phyloP scores from a whole-genome alignment of 495 filamentous ascomycete species.

The Podospora tetraspora region DNA sequence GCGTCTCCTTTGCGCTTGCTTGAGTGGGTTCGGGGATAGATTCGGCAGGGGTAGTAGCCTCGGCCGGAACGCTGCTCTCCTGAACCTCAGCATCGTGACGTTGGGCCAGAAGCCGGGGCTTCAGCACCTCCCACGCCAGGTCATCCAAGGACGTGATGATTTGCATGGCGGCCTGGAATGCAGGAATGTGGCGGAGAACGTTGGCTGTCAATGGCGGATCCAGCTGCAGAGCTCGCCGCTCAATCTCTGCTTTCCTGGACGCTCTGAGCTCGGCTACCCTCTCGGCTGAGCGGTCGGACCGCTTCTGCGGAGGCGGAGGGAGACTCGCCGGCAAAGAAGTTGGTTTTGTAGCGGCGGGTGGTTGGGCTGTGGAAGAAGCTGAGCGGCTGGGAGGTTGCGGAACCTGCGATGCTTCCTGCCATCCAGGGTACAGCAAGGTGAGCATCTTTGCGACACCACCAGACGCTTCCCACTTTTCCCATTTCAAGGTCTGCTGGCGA shows the following conservation, averaged over 20 bases:
- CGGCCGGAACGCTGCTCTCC: conserved; percentile 36
- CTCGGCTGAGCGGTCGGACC: conserved; percentile 40
- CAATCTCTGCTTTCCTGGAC: conserved; percentile 58
- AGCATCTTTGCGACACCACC: conserved; percentile 41
- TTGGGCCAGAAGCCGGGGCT: conserved; percentile 60
- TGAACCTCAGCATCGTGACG: conserved; percentile 51
- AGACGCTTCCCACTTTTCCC: conserved; percentile 63
- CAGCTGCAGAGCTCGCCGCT: conserved; percentile 56
- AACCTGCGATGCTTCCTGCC: not conserved
- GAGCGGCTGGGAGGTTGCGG: not conserved
- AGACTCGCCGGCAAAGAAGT: not conserved
- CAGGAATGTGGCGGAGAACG: conserved; percentile 59
- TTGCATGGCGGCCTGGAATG: conserved; percentile 64
- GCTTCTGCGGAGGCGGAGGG: conserved; percentile 10
- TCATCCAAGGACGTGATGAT: conserved; percentile 60
- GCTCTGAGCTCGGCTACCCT: conserved; percentile 52
- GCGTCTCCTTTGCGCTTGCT: conserved; percentile 47
- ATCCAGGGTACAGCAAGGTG: conserved; percentile 27
- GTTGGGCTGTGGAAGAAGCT: not conserved
- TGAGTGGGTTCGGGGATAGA: conserved; percentile 22
- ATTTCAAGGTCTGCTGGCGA: conserved; percentile 54
- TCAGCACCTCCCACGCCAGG: conserved; percentile 57
- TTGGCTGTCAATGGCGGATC: conserved; percentile 55
- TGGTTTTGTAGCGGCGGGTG: not conserved
- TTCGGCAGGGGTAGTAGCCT: conserved; percentile 33